These are phyloP conservation scores for Aspergillus flavus DNA, from an alignment of 2,329 filamentous ascomycete genomes.

Conservation along the genomic window DNA sequence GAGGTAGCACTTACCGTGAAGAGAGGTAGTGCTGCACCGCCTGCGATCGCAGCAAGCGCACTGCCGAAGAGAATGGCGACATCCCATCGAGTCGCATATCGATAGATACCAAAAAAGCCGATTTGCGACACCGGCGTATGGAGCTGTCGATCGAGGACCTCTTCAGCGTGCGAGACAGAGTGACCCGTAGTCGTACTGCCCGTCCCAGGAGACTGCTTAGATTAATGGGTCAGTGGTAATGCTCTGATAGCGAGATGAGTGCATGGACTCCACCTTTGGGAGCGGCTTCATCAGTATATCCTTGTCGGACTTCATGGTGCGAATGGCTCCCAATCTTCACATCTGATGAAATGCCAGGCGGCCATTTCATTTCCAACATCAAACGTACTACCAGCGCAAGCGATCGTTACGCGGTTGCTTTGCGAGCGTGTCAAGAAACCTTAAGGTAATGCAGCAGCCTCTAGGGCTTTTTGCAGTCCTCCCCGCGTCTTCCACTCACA, in stretches of 20 bases:
- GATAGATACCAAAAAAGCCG: constrained; percentile 63
- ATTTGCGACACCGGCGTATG: constrained; percentile 63
- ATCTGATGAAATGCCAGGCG: background rate
- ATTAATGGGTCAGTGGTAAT: background rate
- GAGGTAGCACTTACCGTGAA: constrained; percentile 63
- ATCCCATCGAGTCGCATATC: constrained; percentile 67
- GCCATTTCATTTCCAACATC: background rate
- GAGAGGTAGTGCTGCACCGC: constrained; percentile 72
- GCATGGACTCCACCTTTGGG: background rate
- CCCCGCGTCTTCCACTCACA: background rate
- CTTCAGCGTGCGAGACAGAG: constrained; percentile 52
- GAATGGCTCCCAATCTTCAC: background rate
- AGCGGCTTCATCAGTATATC: constrained; percentile 6
- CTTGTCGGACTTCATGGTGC: background rate
- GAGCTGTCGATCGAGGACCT: constrained; percentile 67
- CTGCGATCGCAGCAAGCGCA: constrained; percentile 63
- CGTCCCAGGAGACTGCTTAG: constrained; percentile 5
- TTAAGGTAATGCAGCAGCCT: background rate
- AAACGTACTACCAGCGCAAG: background rate
- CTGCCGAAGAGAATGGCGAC: constrained; percentile 62
- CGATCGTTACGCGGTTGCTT: background rate
- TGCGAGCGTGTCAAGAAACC: background rate
- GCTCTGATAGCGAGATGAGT: too few species aligned
- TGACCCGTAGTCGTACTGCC: constrained; percentile 1
- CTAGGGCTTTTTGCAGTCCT: background rate